Conservation (phyloP, 345 rosid genomes). For the Boechera divaricarpa region DNA sequence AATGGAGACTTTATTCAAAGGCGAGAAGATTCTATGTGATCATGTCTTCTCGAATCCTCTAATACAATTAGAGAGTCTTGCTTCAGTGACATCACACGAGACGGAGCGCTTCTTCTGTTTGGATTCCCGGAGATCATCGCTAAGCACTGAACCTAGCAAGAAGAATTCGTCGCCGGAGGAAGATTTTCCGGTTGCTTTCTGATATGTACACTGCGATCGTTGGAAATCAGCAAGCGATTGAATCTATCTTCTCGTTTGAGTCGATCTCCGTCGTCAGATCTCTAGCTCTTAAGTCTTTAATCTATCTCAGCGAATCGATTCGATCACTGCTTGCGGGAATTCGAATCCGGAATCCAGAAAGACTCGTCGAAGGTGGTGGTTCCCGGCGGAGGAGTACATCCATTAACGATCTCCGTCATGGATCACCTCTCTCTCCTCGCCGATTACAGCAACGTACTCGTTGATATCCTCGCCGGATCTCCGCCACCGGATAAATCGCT, state of each 20-base stretch:
- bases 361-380: slow-evolving; percentile 54
- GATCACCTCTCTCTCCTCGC: slow-evolving; percentile 60
- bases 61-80: slow-evolving; percentile 62
- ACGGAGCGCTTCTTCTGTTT: slow-evolving; percentile 66
- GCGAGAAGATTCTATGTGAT: slow-evolving; percentile 79
- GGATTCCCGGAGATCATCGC: slow-evolving; percentile 59
- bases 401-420: slow-evolving; percentile 57
- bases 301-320: slow-evolving; percentile 57
- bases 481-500: slow-evolving; percentile 46
- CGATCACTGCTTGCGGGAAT: slow-evolving; percentile 47
- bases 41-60: slow-evolving; percentile 68
- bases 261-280: slow-evolving; percentile 54
- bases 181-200: slow-evolving; percentile 66
- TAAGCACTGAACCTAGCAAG: slow-evolving; percentile 50
- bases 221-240: slow-evolving; percentile 62
- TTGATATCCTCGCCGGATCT: slow-evolving; percentile 61
- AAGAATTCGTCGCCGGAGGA: slow-evolving; percentile 50
- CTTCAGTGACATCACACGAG: slow-evolving; percentile 66
- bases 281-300: slow-evolving; percentile 60
- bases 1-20: slow-evolving; percentile 58
- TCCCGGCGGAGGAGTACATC: slow-evolving; percentile 64
- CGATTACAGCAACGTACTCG: slow-evolving; percentile 62
- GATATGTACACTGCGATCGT: slow-evolving; percentile 68
- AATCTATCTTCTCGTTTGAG: slow-evolving; percentile 60
- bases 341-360: slow-evolving; percentile 60